Conservation (phyloP, 352 stramenopile species). For the Salisapilia sapeloensis region DNA sequence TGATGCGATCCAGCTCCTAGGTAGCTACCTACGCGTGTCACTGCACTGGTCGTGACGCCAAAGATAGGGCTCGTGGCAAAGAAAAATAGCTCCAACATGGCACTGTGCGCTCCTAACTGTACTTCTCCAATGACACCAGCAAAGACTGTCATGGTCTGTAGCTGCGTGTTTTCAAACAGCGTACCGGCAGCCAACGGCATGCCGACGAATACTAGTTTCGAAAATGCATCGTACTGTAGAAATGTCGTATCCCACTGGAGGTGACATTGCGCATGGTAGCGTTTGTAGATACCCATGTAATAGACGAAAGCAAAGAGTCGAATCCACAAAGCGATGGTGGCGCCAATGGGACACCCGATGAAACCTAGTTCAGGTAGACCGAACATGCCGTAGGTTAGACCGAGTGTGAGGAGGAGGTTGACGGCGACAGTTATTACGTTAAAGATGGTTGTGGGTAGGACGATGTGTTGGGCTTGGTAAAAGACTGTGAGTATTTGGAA, state of each 20-base stretch:
- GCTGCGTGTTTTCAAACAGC: slow-evolving; percentile 67
- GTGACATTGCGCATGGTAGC: slow-evolving; percentile 25
- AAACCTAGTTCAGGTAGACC: slow-evolving; percentile 46
- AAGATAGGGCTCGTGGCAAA: slow-evolving; percentile 65
- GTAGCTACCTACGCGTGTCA: slow-evolving; percentile 45
- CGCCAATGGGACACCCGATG: slow-evolving; percentile 59
- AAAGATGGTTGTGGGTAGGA: slow-evolving; percentile 42
- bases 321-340: slow-evolving; percentile 24
- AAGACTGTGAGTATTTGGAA: slow-evolving; percentile 62
- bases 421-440: slow-evolving; percentile 38
- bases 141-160: slow-evolving; percentile 65
- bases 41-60: slow-evolving; percentile 34
- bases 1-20: slow-evolving; percentile 24
- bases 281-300: slow-evolving; percentile 53
- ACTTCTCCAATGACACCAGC: slow-evolving; percentile 46
- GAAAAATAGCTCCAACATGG: slow-evolving; percentile 79
- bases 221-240: slow-evolving; percentile 18
- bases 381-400: slow-evolving; percentile 47
- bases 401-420: slow-evolving; percentile 37
- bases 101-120: slow-evolving; percentile 60
- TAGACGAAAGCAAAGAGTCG: slow-evolving; percentile 29
- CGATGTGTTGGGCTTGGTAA: slow-evolving; percentile 71
- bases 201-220: slow-evolving; percentile 24
- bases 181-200: slow-evolving; percentile 34
- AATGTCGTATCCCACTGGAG: slow-evolving; percentile 40